Base-by-base conservation (phyloP, 768 basidiomycete species). In the Rhizopogon rudus region DNA sequence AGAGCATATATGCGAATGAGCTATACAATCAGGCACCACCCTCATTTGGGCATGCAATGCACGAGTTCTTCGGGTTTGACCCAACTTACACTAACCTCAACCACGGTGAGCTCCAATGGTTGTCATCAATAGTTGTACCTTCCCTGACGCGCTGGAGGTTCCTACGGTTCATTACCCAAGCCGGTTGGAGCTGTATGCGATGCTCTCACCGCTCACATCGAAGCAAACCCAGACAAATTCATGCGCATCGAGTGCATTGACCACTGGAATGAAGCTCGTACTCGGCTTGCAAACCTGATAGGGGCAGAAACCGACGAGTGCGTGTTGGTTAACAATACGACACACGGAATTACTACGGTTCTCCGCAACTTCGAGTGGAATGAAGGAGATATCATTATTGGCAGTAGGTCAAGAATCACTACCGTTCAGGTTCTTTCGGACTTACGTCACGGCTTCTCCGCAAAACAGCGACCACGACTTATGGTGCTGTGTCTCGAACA, bases 331-430 rank as follows among this genome's bases (percentile, higher is more conserved):
- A 61, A 58, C 64, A 70, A 69, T 5, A 48, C 64, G 13, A 63
- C 69, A 5, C 67, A 67, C 17, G 68, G 69, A 3, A 60, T 93
- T 35, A 83, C 84, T 60, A 88, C 83, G 9, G 72, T 93, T 49
- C 65, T 90, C 33, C 71, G 77, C 45, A 90, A 90, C 56, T 73
- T 93, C 31, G 72, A 78, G 39, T 91, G 86, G 87, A 72, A 79
- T 39, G 65, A 80, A 48, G 83, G 79, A 0, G 91, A 93, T 66
- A 70, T 87, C 8, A 75, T 93, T 51, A 70, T 91, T 44, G 73
- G 69, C 13, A 81, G 87, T 88, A 63, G 43, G 80, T 74, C 22
- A 28, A 28, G 35, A 5, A 40, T 43, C 2, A 50, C 44, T 53
- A 61, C 59, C 40, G 6, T 54, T 16, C 22, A 5, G 13, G 6